Conservation (phyloP, 352 stramenopile species). For the Phytophthora pisi region DNA sequence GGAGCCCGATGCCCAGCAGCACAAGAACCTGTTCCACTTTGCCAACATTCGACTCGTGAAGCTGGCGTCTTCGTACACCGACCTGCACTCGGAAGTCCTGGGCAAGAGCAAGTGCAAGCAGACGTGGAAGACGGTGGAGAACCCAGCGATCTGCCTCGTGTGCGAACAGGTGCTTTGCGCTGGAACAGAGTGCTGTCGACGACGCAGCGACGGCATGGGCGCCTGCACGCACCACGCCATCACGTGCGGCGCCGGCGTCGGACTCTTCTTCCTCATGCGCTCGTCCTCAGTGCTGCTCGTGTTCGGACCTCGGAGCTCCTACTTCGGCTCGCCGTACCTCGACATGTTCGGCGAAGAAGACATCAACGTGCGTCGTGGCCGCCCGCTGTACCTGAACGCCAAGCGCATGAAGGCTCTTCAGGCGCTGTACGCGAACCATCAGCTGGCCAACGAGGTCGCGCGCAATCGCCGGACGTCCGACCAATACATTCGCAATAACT, state of each 20-base stretch:
- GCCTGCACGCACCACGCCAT: conserved; percentile 80
- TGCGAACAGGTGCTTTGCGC: conserved; percentile 82
- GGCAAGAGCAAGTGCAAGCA: conserved; percentile 76
- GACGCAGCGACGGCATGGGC: conserved; percentile 68
- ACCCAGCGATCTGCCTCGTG: conserved; percentile 79
- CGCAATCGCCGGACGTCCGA: conserved; percentile 86
- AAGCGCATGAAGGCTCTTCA: conserved; percentile 78
- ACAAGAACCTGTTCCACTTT: conserved; percentile 54
- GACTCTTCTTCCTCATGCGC: conserved; percentile 85
- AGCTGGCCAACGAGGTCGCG: conserved; percentile 80
- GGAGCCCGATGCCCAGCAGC: conserved; percentile 40
- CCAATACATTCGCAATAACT: conserved; percentile 88
- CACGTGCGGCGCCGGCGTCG: conserved; percentile 71
- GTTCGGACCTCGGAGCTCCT: conserved; percentile 74
- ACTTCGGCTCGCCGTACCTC: conserved; percentile 87
- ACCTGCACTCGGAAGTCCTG: conserved; percentile 76
- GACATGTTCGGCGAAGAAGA: conserved; percentile 92
- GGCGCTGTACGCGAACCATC: conserved; percentile 77
- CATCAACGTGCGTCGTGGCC: conserved; percentile 78
- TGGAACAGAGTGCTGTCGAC: conserved; percentile 81
- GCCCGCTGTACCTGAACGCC: conserved; percentile 74
- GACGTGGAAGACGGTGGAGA: conserved; percentile 75
- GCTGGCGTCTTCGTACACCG: conserved; percentile 75
- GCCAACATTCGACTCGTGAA: conserved; percentile 69
- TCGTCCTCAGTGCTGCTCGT: conserved; percentile 81